Evolutionary conservation across 1,284 basidiomycete genomes (phyloP).

Genomic region (Neotropicomus parvogracilis): DNA sequence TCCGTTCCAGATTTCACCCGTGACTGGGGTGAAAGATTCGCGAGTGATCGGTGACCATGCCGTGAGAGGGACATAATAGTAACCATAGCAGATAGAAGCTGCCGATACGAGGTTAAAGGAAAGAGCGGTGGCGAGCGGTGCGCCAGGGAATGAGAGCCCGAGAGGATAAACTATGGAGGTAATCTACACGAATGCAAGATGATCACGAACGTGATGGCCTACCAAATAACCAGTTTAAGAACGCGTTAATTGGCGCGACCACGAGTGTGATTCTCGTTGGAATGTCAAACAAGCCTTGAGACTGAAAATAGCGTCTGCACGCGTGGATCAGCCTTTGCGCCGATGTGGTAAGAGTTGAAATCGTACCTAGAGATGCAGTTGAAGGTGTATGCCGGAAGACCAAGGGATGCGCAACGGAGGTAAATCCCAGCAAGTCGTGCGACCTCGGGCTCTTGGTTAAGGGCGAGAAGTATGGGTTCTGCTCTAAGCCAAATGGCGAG

Average conservation of each 20-base stretch:
- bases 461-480: slow-evolving; percentile 72
- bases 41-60: slow-evolving; percentile 53
- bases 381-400: slow-evolving; percentile 87
- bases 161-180: slow-evolving; percentile 70
- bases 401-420: slow-evolving; percentile 74
- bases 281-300: slow-evolving; percentile 82
- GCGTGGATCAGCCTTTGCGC: neutral
- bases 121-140: slow-evolving; percentile 86
- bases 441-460: slow-evolving; percentile 88
- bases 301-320: slow-evolving; percentile 81
- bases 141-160: slow-evolving; percentile 88
- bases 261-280: slow-evolving; percentile 85
- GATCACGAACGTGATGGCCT: slow-evolving; percentile 11
- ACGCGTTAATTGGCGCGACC: slow-evolving; percentile 83
- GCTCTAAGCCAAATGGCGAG: slow-evolving; percentile 77
- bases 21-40: slow-evolving; percentile 56
- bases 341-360: slow-evolving; percentile 10
- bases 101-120: slow-evolving; percentile 84
- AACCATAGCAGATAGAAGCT: slow-evolving; percentile 68
- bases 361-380: slow-evolving; percentile 64
- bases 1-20: slow-evolving; percentile 62
- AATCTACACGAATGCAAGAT: slow-evolving; percentile 1
- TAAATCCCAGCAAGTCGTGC: slow-evolving; percentile 77
- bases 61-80: slow-evolving; percentile 67
- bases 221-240: slow-evolving; percentile 88